Evolutionary conservation across 192 early-diverging fungal genomes (phyloP).

Genomic region (Dissophora ornata): DNA sequence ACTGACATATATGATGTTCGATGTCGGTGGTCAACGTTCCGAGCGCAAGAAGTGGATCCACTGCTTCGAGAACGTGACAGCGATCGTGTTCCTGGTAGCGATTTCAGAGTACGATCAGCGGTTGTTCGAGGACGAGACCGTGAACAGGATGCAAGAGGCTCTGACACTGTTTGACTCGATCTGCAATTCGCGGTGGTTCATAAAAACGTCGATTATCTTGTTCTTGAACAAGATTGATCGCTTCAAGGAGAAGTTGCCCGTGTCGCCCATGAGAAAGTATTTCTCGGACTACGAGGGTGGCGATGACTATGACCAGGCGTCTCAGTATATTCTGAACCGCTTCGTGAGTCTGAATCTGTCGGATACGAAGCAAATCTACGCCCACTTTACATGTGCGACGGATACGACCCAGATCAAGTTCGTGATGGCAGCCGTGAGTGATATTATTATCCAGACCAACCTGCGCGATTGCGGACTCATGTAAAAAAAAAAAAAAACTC

Average conservation of each 20-base stretch:
- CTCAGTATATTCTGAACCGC: slow-evolving; percentile 82
- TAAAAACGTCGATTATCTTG: slow-evolving; percentile 96
- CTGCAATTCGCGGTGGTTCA: slow-evolving; percentile 97
- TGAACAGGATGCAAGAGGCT: slow-evolving; percentile 97
- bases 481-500: too few relatives aligned
- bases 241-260: slow-evolving; percentile 89
- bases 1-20: slow-evolving; percentile 94
- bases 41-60: slow-evolving; percentile 99
- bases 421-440: slow-evolving; percentile 90
- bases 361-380: slow-evolving; percentile 87
- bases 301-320: slow-evolving; percentile 78
- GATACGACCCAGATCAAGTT: slow-evolving; percentile 90
- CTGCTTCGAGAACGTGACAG: slow-evolving; percentile 97
- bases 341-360: slow-evolving; percentile 85
- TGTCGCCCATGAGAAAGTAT: slow-evolving; percentile 85
- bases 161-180: slow-evolving; percentile 97
- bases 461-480: slow-evolving; percentile 82
- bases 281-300: slow-evolving; percentile 91
- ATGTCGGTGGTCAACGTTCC: slow-evolving; percentile 97
- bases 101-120: slow-evolving; percentile 97
- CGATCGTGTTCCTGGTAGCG: slow-evolving; percentile 95
- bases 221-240: slow-evolving; percentile 99
- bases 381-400: slow-evolving; percentile 90
- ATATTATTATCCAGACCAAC: slow-evolving; percentile 89
- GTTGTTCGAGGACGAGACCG: slow-evolving; percentile 93